A percentile compares a stretch with the other conserved stretches of the same genome.
Conservation (phyloP, 306 rosid species). For the Sophora flavescens region DNA sequence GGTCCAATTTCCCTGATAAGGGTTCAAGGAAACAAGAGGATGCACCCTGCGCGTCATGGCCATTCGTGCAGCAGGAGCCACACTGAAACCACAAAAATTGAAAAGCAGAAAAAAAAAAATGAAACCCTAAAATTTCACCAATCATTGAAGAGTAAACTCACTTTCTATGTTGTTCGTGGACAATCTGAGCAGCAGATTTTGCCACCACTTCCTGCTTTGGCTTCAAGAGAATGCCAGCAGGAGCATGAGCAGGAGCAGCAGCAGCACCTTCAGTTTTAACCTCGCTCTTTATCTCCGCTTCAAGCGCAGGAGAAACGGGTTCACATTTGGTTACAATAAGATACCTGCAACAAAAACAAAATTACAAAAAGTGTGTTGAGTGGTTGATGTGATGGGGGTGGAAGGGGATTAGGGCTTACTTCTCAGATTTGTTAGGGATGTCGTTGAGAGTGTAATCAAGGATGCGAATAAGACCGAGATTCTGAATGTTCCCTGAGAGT, state of each 20-base stretch:
- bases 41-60: conserved; percentile 92
- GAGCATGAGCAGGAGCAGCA: conserved; percentile 55
- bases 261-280: conserved; percentile 44
- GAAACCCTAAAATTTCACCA: neutral
- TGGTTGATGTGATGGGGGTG: no score
- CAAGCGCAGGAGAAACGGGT: conserved; percentile 76
- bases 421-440: conserved; percentile 71
- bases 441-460: conserved; percentile 79
- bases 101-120: neutral
- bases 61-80: conserved; percentile 81
- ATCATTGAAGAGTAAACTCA: conserved; percentile 25
- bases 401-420: conserved; percentile 54
- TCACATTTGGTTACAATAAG: conserved; percentile 79
- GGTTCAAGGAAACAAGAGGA: conserved; percentile 91
- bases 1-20: conserved; percentile 91
- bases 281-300: conserved; percentile 66
- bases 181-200: conserved; percentile 91
- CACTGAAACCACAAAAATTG: conserved; percentile 46
- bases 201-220: conserved; percentile 77
- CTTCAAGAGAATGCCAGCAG: conserved; percentile 64
- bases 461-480: conserved; percentile 80
- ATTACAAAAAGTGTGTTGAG: neutral
- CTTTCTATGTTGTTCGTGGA: conserved; percentile 82
- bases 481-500: conserved; percentile 79
- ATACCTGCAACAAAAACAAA: conserved; percentile 54